phyloP scores from a whole-genome alignment of 1,284 basidiomycete species.

The Xanthoconium separans region DNA sequence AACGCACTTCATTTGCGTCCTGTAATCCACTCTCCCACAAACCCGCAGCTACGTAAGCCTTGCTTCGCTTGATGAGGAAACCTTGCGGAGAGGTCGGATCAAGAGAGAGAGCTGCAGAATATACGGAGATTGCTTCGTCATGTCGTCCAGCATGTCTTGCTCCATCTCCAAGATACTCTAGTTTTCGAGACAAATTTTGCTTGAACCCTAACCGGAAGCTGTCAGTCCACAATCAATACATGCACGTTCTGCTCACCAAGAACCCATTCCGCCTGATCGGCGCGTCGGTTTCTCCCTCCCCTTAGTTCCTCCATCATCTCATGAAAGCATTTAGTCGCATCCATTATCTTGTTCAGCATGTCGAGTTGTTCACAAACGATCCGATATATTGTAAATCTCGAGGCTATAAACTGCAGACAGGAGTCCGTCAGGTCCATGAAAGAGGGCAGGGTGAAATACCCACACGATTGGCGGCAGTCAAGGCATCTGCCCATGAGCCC shows the following conservation, averaged over 20 bases:
- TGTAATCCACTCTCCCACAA: neutral
- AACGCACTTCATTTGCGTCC: neutral
- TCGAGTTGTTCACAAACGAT: constrained; percentile 2
- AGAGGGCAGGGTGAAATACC: neutral
- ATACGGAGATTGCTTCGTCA: neutral
- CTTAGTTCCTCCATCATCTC: neutral
- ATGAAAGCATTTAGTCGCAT: neutral
- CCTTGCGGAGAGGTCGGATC: neutral
- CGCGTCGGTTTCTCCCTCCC: neutral
- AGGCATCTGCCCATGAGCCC: neutral
- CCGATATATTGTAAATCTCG: neutral
- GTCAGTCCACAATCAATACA: neutral
- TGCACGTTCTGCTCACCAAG: neutral
- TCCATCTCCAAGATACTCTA: neutral
- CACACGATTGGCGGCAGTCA: neutral
- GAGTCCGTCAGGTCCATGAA: neutral
- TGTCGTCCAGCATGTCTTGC: neutral
- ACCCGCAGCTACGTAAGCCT: neutral
- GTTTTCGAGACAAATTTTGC: neutral
- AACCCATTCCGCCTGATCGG: neutral
- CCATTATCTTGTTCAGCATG: neutral
- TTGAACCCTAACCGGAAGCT: neutral
- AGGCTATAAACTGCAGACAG: neutral
- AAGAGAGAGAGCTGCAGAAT: constrained; percentile 1
- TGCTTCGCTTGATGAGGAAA: neutral